Base-by-base conservation (phyloP, 345 rosid species). In the Camelina laxa region DNA sequence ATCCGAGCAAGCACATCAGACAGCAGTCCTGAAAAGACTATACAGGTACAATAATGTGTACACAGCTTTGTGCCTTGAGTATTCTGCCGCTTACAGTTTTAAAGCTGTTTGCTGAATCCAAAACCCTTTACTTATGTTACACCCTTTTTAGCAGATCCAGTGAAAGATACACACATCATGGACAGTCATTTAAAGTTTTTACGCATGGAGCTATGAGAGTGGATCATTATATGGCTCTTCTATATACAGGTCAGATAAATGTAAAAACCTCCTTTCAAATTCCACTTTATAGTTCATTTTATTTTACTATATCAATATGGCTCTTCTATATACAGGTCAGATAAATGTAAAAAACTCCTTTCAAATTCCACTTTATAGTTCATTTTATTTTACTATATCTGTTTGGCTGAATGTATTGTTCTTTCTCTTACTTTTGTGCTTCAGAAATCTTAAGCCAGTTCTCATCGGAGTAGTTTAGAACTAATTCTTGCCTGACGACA, bases 381-480 rank as follows among this genome's bases (percentile, higher is more conserved):
- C 42, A 6, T 65, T 15, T n/a, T n/a, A n/a, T n/a, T n/a, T 21
- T 12, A 13, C 49, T n/a, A 9, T 56, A 13, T 45, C 30, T 65
- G 65, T 44, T 73, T 73, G 31, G 6, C 58, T 33, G 20, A 65
- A 56, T 11, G 31, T 17, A 33, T 17, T 31, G 19, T 22, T 56
- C 11, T 44, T 2, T 47, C 21, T 56, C 54, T 11, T 14, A 8
- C 38, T 30, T 36, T 36, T 60, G 13, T 50, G 22, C 6, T 51
- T 60, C 48, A 59, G 61, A 75, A 24, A 49, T 31, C 24, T 67
- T 19, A 66, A 17, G 64, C 70, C 14, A 31, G 35, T 8, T 15
- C 4, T 62, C 59, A 17, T 14, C 59, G 53, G 65, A 69, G 70
- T 69, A 76, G 80, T 62, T 55, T 76, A 76, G 70, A 69, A 21